phyloP scores from a whole-genome alignment of 768 basidiomycete genomes.

The Rhizopogon vulgaris region DNA sequence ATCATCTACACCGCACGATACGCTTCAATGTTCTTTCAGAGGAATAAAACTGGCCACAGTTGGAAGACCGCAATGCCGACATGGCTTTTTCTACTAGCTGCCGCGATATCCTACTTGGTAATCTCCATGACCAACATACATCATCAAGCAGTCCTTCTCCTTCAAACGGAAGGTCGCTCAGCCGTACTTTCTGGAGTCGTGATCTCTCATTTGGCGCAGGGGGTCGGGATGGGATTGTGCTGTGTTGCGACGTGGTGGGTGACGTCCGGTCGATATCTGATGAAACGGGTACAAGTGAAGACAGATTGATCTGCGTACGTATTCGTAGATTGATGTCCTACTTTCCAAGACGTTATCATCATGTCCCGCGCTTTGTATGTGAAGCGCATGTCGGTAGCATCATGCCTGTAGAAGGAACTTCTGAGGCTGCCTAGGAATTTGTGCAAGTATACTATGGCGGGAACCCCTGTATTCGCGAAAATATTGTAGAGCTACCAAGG shows the following conservation, averaged over 20 bases:
- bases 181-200: conserved; percentile 17
- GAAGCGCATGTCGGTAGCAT: too few relatives aligned
- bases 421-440: too few relatives aligned
- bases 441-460: too few relatives aligned
- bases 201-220: conserved; percentile 21
- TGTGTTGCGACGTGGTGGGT: conserved; percentile 26
- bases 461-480: too few relatives aligned
- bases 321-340: too few relatives aligned
- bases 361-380: too few relatives aligned
- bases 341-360: too few relatives aligned
- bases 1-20: conserved; percentile 57
- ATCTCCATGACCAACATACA: conserved; percentile 16
- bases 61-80: conserved; percentile 14
- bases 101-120: conserved; percentile 16
- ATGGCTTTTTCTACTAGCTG: conserved; percentile 20
- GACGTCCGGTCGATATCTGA: conserved; percentile 13
- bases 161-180: conserved; percentile 8
- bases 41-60: conserved; percentile 9
- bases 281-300: not conserved
- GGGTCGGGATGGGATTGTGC: conserved; percentile 17
- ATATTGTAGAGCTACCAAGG: too few relatives aligned
- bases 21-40: conserved; percentile 39
- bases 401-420: too few relatives aligned
- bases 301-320: not conserved
- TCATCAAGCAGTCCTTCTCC: conserved; percentile 9